Evolutionary conservation across 495 filamentous ascomycete species (phyloP), one percentile per base, ranked within the genome.

Genomic region (Thermothielavioides terrestris): DNA sequence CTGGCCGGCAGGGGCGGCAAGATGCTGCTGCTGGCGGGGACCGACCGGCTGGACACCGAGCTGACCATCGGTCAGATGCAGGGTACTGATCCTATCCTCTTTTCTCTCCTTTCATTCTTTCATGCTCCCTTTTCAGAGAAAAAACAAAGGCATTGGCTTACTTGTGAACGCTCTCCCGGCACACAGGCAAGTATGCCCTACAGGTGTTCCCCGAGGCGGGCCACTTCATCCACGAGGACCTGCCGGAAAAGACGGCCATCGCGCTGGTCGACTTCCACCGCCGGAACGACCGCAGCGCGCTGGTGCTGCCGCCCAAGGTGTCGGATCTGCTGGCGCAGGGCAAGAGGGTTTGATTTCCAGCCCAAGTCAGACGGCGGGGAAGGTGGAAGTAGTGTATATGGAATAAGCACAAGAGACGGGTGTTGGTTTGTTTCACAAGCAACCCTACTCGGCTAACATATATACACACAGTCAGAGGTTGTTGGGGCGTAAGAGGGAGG

Each of bases 41-140:
- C 92, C 12, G 92, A 99, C 68, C 75, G 94, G 46, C 66, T 99
- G 41, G 92, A 97, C 63, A 94, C 86, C 59, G 92, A 97, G 57
- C 65, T 97, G 55, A 95, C 90, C 69, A 97, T 97, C 62, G 92
- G 89, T 14, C 92, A 97, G 68, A 95, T 95, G 89, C 89, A 95
- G 77, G 89, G 89, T 84, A 68, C 23, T 62, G 15, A 42, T 52
- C 10, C 27, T 42, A 38, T 44, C 20, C 37, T 21, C 34, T 26
- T 25, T 21, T 25, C n/a, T 20, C 31, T 28, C 15, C 25, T 23
- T 17, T 40, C 2, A 11, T 6, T 35, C 28, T 50, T 27, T 43
- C 25, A 11, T 3, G 3, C 17, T 26, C 6, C 17, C 17, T 30
- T 27, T 22, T 1, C 35, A 52, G 4, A 57, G n/a, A n/a, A n/a